A percentile compares a stretch with the other conserved stretches of the same genome.
Evolutionary conservation across 2,329 filamentous ascomycete species (phyloP).

Genomic region (Periconia sp.): DNA sequence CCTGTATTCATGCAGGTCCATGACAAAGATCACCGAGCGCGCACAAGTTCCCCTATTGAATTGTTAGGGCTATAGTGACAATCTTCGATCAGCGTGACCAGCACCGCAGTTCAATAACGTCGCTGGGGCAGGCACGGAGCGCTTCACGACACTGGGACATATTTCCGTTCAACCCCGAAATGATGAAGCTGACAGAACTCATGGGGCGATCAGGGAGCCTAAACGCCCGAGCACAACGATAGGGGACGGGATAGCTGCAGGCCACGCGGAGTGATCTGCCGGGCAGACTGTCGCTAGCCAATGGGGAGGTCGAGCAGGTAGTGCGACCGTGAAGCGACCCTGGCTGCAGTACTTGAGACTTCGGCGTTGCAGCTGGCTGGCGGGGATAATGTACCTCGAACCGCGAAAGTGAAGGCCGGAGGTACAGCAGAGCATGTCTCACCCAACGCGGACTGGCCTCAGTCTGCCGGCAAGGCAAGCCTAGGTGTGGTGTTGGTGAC

Average conservation of each 20-base stretch:
- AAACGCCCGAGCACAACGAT: not conserved
- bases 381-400: conserved; percentile 4
- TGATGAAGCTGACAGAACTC: conserved; percentile 8
- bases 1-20: no score
- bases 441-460: conserved; percentile 10
- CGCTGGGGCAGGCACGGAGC: conserved; percentile 16
- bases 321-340: conserved; percentile 7
- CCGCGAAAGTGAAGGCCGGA: conserved; percentile 3
- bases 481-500: not conserved
- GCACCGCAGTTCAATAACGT: conserved; percentile 2
- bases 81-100: not conserved
- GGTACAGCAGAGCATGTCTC: conserved; percentile 19
- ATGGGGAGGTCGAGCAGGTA: conserved; percentile 9
- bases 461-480: no score
- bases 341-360: conserved; percentile 8
- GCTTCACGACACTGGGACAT: conserved; percentile 7
- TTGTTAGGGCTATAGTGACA: conserved; percentile 1
- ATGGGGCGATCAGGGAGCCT: conserved; percentile 2
- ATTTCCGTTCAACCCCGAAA: not conserved
- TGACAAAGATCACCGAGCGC: no score
- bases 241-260: conserved; percentile 1
- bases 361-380: conserved; percentile 6
- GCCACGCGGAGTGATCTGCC: conserved; percentile 5
- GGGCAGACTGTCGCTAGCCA: conserved; percentile 7
- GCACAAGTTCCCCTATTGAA: no score